phyloP scores from a whole-genome alignment of 2,329 filamentous ascomycete genomes.

The Diaporthe helianthi region DNA sequence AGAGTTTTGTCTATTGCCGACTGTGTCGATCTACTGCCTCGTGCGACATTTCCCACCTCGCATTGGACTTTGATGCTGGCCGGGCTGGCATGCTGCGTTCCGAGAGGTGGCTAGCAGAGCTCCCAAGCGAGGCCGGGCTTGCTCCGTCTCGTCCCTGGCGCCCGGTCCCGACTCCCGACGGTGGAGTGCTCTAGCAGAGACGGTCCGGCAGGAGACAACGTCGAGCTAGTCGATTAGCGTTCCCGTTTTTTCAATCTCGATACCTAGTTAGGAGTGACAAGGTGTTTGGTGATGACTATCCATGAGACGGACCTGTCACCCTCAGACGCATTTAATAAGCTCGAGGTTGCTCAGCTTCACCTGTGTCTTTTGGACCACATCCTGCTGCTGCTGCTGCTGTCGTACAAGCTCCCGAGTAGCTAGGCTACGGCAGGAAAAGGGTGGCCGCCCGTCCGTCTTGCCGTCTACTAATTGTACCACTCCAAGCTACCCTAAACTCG shows the following conservation, averaged over 20 bases:
- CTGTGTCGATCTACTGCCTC: background rate
- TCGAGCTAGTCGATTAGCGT: background rate
- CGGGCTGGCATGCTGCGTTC: background rate
- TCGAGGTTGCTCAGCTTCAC: conserved; percentile 4
- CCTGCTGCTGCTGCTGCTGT: background rate
- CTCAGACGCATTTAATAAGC: background rate
- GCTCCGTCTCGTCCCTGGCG: conserved; percentile 6
- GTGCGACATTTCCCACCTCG: background rate
- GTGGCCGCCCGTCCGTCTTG: background rate
- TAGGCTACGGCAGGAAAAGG: background rate
- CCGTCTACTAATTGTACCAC: background rate
- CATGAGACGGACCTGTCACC: conserved; percentile 16
- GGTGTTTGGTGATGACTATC: background rate
- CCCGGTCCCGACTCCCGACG: conserved; percentile 10
- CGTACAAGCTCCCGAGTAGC: background rate
- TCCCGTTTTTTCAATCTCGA: background rate
- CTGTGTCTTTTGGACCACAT: background rate
- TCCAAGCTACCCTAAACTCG: background rate
- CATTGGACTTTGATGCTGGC: background rate
- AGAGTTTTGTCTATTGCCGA: conserved; percentile 21
- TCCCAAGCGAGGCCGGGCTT: background rate
- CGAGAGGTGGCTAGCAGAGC: background rate
- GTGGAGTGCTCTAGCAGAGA: background rate
- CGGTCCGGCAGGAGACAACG: conserved; percentile 5
- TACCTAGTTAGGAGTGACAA: background rate